Base-by-base conservation (phyloP, 2,329 filamentous ascomycete species). In the Juglanconis oblonga region DNA sequence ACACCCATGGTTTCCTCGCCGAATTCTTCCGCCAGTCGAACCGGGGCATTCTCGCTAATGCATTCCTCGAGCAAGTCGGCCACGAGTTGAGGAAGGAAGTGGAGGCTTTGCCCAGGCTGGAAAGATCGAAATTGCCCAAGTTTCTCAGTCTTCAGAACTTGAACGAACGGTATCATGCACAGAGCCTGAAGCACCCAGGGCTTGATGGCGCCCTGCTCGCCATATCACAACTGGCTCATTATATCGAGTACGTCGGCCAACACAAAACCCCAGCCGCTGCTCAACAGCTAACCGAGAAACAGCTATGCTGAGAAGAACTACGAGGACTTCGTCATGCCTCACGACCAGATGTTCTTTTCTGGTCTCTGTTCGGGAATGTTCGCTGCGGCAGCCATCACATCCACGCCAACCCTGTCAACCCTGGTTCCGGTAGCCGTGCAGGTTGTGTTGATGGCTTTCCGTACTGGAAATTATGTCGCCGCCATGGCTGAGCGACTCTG, bases 301-400 rank as follows among this genome's bases (percentile, higher is more conserved):
- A 83, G 81, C 64, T 78, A 80, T 57, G 74, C 74, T 36, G 81
- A 83, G 65, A 82, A 80, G 79, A 74, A 84, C 77, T 77, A 82
- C 73, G 70, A 80, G 71, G 76, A 85, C 80, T 73, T 76, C 72
- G 70, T 82, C 68, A 63, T 74, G 67, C 55, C 55, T 17, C 70
- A 79, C 70, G 68, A 77, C 68, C 72, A 84, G 74, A 82, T 79
- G 13, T 76, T 81, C 68, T 76, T 87, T 31, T 79, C 89, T 33
- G 87, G 87, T 60, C 80, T 90, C 48, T 90, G 87, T 77, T 88
- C 86, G 45, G 88, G 88, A 55, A 78, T 88, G 29, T 83, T 90
- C 66, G 87, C 87, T n/a, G 87, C 85, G n/a, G 78, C 83, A 11
- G 87, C 86, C 14, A 82, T 90, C 59, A 83, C 87, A 11, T 86